A percentile compares a stretch with the other conserved stretches of the same genome.
These are phyloP conservation scores for Beta lomatogona DNA, from an alignment of 179 eudicot genomes.

Conservation along the genomic window DNA sequence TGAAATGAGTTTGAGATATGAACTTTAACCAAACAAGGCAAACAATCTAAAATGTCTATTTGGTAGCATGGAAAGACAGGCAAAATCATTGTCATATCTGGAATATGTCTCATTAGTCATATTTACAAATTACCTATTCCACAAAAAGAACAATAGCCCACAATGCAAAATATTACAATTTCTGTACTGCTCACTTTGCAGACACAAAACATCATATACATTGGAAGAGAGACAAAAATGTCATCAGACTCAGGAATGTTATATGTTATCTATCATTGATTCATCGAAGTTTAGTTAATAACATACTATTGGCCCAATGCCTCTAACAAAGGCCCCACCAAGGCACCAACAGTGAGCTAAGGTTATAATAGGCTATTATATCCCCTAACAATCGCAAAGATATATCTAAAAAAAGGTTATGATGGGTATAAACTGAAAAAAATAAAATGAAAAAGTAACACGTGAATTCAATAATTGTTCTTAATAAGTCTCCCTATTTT, in stretches of 20 bases:
- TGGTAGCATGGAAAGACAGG: neutral
- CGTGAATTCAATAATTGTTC: too few species aligned
- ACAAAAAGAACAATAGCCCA: neutral
- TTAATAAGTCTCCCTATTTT: too few species aligned
- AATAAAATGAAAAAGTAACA: too few species aligned
- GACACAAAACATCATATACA: neutral
- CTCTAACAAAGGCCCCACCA: neutral
- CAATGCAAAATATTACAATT: too few species aligned
- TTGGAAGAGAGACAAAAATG: neutral
- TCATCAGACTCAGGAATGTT: neutral
- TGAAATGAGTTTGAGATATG: too few species aligned
- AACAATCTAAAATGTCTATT: too few species aligned
- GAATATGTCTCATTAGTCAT: too few species aligned
- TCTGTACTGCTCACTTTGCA: too few species aligned
- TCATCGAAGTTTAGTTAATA: neutral
- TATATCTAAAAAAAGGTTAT: too few species aligned
- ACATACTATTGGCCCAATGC: neutral
- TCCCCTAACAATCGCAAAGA: neutral
- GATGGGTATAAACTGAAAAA: too few species aligned
- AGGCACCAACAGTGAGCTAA: neutral
- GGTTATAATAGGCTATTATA: neutral
- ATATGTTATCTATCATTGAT: neutral
- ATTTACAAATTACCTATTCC: neutral
- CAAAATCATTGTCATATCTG: neutral
- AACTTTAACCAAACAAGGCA: too few species aligned